These are phyloP conservation scores for Naganishia sp. DNA, from an alignment of 1,284 basidiomycete genomes.

Conservation along the genomic window DNA sequence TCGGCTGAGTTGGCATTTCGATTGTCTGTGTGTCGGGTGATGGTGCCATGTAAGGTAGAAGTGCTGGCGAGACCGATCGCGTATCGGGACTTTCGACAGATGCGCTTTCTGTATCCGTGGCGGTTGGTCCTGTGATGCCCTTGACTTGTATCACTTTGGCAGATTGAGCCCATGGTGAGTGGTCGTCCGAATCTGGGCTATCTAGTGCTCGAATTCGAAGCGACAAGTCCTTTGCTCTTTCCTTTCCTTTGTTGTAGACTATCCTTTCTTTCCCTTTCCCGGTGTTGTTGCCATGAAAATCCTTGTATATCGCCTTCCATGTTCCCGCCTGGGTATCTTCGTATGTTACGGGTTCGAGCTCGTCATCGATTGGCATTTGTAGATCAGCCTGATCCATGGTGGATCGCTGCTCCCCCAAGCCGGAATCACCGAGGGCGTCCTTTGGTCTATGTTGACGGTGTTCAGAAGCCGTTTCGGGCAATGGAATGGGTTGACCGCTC, in stretches of 20 bases:
- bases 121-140: conserved; percentile 16
- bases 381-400: background rate
- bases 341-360: conserved; percentile 14
- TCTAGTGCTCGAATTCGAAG: background rate
- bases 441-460: background rate
- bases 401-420: background rate
- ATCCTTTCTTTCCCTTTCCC: conserved; percentile 3
- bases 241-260: conserved; percentile 7
- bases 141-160: conserved; percentile 5
- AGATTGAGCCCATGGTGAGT: background rate
- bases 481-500: too few relatives aligned
- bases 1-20: background rate
- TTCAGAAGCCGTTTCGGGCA: too few relatives aligned
- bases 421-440: too few relatives aligned
- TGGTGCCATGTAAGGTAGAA: background rate
- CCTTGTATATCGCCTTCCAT: background rate
- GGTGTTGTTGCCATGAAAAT: background rate
- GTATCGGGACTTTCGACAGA: conserved; percentile 7
- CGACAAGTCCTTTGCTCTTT: conserved; percentile 4
- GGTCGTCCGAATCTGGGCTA: background rate
- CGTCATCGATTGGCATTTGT: conserved; percentile 19
- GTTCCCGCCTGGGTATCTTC: conserved; percentile 8
- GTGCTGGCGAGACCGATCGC: background rate
- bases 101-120: conserved; percentile 11
- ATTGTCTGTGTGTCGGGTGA: background rate